These are phyloP conservation scores for Aspergillus ochraceoroseus DNA, from an alignment of 2,329 filamentous ascomycete species.

Conservation along the genomic window DNA sequence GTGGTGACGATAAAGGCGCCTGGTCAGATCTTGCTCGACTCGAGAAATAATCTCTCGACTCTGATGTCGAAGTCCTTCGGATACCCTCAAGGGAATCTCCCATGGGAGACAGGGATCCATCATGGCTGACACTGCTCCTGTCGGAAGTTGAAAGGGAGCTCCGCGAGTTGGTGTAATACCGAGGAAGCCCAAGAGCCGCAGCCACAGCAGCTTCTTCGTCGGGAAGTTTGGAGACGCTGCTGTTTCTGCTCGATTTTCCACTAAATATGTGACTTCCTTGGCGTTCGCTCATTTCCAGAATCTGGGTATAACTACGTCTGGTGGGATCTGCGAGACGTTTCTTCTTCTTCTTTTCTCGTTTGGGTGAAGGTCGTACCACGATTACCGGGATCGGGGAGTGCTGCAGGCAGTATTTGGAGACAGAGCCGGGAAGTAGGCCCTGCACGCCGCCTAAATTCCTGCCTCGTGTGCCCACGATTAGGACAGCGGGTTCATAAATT, in stretches of 20 bases:
- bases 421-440: conserved; percentile 78
- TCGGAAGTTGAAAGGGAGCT: conserved; percentile 36
- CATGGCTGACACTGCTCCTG: conserved; percentile 32
- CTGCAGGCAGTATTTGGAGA: conserved; percentile 91
- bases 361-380: conserved; percentile 80
- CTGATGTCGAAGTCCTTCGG: conserved; percentile 22
- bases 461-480: conserved; percentile 84
- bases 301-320: conserved; percentile 70
- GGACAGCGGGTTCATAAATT: conserved; percentile 83
- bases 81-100: conserved; percentile 25
- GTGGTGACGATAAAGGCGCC: not conserved
- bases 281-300: conserved; percentile 61
- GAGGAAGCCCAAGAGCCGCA: conserved; percentile 45
- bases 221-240: conserved; percentile 41
- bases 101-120: conserved; percentile 24
- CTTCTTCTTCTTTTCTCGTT: conserved; percentile 81
- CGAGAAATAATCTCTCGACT: conserved; percentile 26
- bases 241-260: conserved; percentile 45
- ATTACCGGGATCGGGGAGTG: conserved; percentile 91
- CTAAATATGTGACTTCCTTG: conserved; percentile 52
- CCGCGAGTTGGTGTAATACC: conserved; percentile 29
- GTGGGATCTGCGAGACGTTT: conserved; percentile 74
- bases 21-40: conserved; percentile 23
- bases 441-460: conserved; percentile 80
- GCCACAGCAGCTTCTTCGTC: conserved; percentile 50